Evolutionary conservation across 2,329 filamentous ascomycete genomes (phyloP).

Genomic region (Beauveria asiatica): DNA sequence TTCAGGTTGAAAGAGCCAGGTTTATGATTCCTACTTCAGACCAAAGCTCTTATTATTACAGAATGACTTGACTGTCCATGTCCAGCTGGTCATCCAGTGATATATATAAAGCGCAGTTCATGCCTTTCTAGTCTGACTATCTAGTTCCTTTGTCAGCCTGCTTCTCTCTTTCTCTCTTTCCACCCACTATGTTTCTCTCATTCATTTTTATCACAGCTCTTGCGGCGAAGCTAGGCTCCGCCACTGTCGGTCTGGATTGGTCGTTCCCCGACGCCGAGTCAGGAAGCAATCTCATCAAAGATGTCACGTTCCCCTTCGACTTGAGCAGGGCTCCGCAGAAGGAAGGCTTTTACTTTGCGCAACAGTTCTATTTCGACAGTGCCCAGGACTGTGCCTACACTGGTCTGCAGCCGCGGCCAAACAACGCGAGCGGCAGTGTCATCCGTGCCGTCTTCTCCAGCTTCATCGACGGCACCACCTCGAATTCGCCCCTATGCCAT

Average conservation of each 20-base stretch:
- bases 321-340: conserved; percentile 15
- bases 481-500: conserved; percentile 14
- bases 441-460: conserved; percentile 19
- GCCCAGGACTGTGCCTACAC: conserved; percentile 11
- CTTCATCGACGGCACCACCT: conserved; percentile 15
- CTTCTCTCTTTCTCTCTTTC: not conserved
- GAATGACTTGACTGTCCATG: not conserved
- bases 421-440: conserved; percentile 10
- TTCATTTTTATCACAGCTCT: not conserved
- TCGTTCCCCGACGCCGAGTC: not conserved
- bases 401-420: conserved; percentile 16
- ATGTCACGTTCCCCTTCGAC: conserved; percentile 17
- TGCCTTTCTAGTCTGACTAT: not conserved
- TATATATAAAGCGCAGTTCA: not conserved
- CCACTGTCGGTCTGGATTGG: not conserved
- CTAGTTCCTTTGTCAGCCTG: too few relatives aligned
- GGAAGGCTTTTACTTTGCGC: conserved; percentile 18
- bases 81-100: not conserved
- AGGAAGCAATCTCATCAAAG: not conserved
- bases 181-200: not conserved
- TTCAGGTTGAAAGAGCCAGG: not conserved
- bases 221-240: not conserved
- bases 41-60: not conserved
- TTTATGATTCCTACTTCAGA: not conserved
- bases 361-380: conserved; percentile 16